These are phyloP conservation scores for Dendrostoma leiphaemia DNA, from an alignment of 2,329 filamentous ascomycete species.

Conservation along the genomic window DNA sequence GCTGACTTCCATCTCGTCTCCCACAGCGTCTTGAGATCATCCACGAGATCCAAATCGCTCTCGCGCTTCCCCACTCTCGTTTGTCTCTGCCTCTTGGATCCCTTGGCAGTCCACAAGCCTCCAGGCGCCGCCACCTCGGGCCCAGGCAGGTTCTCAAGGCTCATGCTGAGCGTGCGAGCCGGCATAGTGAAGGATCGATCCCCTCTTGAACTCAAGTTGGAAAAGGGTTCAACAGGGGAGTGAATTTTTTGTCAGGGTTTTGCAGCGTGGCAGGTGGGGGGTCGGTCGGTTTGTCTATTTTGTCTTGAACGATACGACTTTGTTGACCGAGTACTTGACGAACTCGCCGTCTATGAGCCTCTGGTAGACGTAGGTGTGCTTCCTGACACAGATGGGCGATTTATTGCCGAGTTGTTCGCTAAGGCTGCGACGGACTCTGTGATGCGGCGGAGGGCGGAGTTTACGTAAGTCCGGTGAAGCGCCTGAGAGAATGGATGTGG, in stretches of 20 bases:
- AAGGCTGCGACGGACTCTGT: conserved; percentile 15
- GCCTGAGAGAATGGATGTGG: too few species aligned
- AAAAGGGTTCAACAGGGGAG: too few species aligned
- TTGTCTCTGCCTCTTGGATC: background rate
- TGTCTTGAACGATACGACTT: conserved; percentile 15
- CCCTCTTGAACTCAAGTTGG: too few species aligned
- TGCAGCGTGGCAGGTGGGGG: too few species aligned
- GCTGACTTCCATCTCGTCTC: conserved; percentile 74
- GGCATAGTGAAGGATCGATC: too few species aligned
- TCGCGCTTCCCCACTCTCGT: background rate
- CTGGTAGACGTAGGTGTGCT: conserved; percentile 12
- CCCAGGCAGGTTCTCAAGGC: conserved; percentile 5
- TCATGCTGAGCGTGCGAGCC: conserved; percentile 10
- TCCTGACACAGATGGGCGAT: conserved; percentile 12
- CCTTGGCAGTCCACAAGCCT: conserved; percentile 36
- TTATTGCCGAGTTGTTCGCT: conserved; percentile 8
- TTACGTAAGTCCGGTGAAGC: conserved; percentile 3
- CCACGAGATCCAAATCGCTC: background rate
- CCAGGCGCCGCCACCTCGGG: conserved; percentile 19
- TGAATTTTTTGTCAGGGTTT: too few species aligned
- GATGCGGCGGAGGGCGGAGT: background rate
- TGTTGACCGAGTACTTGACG: conserved; percentile 16
- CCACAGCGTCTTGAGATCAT: conserved; percentile 59
- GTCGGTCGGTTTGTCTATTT: background rate
- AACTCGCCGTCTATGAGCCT: conserved; percentile 25